These are phyloP conservation scores for Ceratocystis eucalypticola DNA, from an alignment of 2,329 filamentous ascomycete genomes.

Conservation along the genomic window DNA sequence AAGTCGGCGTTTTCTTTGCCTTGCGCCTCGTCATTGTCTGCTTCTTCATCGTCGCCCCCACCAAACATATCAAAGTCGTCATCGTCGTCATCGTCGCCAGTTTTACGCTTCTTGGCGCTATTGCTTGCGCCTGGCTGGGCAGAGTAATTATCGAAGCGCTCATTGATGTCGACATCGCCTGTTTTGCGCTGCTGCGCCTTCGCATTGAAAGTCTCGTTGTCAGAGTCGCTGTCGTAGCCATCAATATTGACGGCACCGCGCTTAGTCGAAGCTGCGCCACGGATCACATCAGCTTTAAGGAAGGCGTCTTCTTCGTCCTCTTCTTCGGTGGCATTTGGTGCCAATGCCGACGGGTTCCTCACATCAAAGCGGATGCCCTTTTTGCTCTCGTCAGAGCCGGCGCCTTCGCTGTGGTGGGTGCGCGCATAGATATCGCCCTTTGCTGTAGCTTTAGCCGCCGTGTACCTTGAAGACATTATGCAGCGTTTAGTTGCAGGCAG, in stretches of 20 bases:
- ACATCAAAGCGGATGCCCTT: constrained; percentile 80
- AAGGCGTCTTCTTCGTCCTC: constrained; percentile 48
- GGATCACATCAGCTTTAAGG: constrained; percentile 86
- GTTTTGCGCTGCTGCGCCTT: constrained; percentile 49
- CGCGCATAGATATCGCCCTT: constrained; percentile 69
- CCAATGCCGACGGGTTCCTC: constrained; percentile 84
- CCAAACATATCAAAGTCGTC: constrained; percentile 78
- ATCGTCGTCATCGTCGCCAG: constrained; percentile 27
- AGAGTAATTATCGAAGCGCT: constrained; percentile 41
- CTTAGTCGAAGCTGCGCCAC: constrained; percentile 62
- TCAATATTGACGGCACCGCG: constrained; percentile 92
- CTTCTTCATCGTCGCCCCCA: constrained; percentile 43
- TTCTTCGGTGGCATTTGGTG: constrained; percentile 61
- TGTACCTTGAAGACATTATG: constrained; percentile 44
- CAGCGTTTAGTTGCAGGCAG: not conserved
- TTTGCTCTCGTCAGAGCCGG: constrained; percentile 32
- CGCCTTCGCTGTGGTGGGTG: constrained; percentile 49
- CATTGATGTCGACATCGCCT: constrained; percentile 20
- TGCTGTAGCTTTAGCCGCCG: constrained; percentile 66
- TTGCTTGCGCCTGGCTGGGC: constrained; percentile 27
- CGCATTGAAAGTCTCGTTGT: constrained; percentile 75
- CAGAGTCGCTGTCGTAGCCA: constrained; percentile 89
- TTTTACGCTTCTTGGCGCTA: constrained; percentile 22
- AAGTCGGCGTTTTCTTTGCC: constrained; percentile 23
- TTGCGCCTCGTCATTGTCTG: constrained; percentile 26